Percentiles rank a stretch among this genome's conserved stretches.
Conservation (phyloP, 352 stramenopile genomes). For the Globisporangium apiculatum region DNA sequence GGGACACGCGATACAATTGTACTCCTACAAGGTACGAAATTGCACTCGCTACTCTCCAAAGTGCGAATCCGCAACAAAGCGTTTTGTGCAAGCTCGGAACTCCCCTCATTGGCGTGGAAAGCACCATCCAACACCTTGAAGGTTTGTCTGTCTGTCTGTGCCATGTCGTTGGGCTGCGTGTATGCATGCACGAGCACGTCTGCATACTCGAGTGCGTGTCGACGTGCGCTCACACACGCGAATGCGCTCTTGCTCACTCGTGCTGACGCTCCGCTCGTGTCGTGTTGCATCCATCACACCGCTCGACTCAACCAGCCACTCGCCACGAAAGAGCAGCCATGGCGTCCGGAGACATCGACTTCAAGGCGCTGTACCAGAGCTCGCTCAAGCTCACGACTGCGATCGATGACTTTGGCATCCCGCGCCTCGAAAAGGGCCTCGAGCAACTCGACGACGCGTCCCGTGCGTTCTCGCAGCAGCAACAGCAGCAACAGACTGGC, state of each 20-base stretch:
- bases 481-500: conserved; percentile 14
- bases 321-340: conserved; percentile 5
- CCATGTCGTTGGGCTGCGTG: too few species aligned
- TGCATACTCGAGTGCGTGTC: too few species aligned
- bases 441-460: conserved; percentile 77
- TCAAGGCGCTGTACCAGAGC: conserved; percentile 83
- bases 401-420: conserved; percentile 67
- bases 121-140: conserved; percentile 1
- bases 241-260: too few species aligned
- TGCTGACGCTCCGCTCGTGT: not conserved
- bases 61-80: conserved; percentile 1
- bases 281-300: not conserved
- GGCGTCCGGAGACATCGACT: conserved; percentile 50
- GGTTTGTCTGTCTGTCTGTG: not conserved
- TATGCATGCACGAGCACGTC: not conserved
- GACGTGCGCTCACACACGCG: too few species aligned
- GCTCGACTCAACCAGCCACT: not conserved
- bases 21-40: not conserved
- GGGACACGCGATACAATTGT: too few species aligned
- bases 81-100: not conserved
- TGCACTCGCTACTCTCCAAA: not conserved
- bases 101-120: conserved; percentile 7
- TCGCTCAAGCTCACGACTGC: conserved; percentile 81
- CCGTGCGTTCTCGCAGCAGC: conserved; percentile 35
- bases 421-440: conserved; percentile 68